These are phyloP conservation scores for Vanrija sp. DNA, from an alignment of 1,284 basidiomycete genomes.

Conservation along the genomic window DNA sequence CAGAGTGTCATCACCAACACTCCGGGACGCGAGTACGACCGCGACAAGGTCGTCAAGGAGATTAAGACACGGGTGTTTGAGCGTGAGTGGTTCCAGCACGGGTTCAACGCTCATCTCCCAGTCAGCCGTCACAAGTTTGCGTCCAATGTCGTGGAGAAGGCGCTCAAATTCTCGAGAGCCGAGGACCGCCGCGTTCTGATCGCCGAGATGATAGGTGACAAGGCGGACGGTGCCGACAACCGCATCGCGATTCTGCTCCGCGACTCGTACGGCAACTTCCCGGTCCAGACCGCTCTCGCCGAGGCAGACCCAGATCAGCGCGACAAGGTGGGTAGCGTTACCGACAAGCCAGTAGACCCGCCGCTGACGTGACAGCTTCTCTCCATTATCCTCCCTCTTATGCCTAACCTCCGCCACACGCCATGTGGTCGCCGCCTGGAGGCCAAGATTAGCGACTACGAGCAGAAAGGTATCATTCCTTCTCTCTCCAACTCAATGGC, in stretches of 20 bases:
- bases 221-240: constrained; percentile 23
- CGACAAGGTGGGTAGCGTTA: constrained; percentile 16
- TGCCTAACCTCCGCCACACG: constrained; percentile 36
- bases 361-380: constrained; percentile 22
- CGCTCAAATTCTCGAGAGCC: constrained; percentile 63
- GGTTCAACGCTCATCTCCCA: constrained; percentile 1
- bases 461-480: constrained; percentile 12
- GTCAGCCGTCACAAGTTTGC: constrained; percentile 91
- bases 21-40: constrained; percentile 68
- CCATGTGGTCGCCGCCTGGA: constrained; percentile 43
- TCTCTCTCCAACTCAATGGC: not conserved
- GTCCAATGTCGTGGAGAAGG: constrained; percentile 95
- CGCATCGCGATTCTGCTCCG: constrained; percentile 31
- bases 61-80: constrained; percentile 74
- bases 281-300: constrained; percentile 39
- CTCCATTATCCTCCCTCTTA: constrained; percentile 29
- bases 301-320: constrained; percentile 32
- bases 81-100: constrained; percentile 34
- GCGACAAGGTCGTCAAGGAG: constrained; percentile 63
- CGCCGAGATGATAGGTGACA: constrained; percentile 61
- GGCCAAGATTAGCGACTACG: constrained; percentile 24
- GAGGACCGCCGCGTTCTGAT: constrained; percentile 67
- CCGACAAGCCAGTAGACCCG: no score
- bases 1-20: constrained; percentile 77
- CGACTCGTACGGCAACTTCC: constrained; percentile 44